Base-by-base conservation (phyloP, 805 yeast genomes). In the Yarrowia phangngaensis region DNA sequence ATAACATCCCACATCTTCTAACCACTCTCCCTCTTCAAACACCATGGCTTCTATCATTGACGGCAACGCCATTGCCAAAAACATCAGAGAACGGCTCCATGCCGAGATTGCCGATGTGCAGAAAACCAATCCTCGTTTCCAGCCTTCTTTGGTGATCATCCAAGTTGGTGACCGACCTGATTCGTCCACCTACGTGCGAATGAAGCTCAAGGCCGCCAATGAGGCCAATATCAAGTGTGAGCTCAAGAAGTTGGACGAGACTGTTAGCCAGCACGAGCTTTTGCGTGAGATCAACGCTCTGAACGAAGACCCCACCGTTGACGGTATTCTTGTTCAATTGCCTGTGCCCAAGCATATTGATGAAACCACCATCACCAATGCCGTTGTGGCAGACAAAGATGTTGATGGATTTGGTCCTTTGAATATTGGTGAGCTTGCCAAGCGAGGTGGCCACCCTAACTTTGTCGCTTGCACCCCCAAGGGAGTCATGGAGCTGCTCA, bases 401-500 rank as follows among this genome's bases (percentile, higher is more conserved):
- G 96, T 92, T 43, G 98, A 90, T 65, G 98, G 97, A 3, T 90
- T 90, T 62, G 90, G 87, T 47, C 80, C 90, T 52, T 73, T 72
- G 60, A 92, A 90, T 66, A 80, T 86, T 52, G 97, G 97, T 54
- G 97, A 92, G 63, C 74, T 90, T 53, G 80, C 89, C 60, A 88
- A 88, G 69, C 79, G 85, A 56, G 85, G 86, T 38, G 96, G 97
- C 19, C 64, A 70, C 19, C 95, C 97, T 20, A 67, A 70, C 52
- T 89, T 86, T 68, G 73, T 82, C 53, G 97, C 98, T 19, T 90
- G 98, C 70, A 90, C 98, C 19, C 98, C 98, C 47, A 80, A 82
- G 65, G 98, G 97, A 52, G 78, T 88, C 57, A 81, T 90, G 71
- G 84, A 80, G 58, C 71, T 90, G 60, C 72, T 90, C 60, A 74